Evolutionary conservation across 306 rosid genomes (phyloP).

Genomic region (Vigna nakashimae): DNA sequence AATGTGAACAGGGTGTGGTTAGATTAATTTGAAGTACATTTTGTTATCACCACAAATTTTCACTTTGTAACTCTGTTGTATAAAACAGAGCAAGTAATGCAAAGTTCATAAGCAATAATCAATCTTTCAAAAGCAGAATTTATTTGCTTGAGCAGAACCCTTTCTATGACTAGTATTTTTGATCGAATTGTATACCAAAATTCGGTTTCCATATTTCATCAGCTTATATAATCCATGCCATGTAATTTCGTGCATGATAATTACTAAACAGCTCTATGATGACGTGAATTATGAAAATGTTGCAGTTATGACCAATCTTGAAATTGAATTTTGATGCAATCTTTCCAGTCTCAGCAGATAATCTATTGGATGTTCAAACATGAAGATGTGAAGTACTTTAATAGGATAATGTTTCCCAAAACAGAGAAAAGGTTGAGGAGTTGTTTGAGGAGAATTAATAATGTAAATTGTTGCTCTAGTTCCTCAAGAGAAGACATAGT

Average conservation of each 20-base stretch:
- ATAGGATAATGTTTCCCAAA: slow-evolving; percentile 3
- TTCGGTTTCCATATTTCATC: neutral
- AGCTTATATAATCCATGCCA: neutral
- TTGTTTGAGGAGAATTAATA: neutral
- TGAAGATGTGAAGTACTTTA: neutral
- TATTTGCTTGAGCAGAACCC: neutral
- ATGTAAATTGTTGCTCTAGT: neutral
- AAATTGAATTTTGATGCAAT: neutral
- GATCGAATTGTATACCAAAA: too few relatives aligned
- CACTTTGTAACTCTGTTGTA: neutral
- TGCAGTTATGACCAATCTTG: neutral
- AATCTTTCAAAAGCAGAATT: neutral
- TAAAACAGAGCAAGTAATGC: neutral
- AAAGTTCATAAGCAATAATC: neutral
- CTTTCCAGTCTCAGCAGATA: neutral
- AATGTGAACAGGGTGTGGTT: too few relatives aligned
- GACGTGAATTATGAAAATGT: neutral
- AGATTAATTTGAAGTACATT: too few relatives aligned
- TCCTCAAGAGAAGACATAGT: neutral
- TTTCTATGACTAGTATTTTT: too few relatives aligned
- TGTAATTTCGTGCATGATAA: neutral
- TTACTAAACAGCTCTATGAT: neutral
- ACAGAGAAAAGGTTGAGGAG: neutral
- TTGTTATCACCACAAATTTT: neutral
- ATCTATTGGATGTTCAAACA: neutral